Evolutionary conservation across 2,329 filamentous ascomycete genomes (phyloP).

Genomic region (Calonectria fujianensis): DNA sequence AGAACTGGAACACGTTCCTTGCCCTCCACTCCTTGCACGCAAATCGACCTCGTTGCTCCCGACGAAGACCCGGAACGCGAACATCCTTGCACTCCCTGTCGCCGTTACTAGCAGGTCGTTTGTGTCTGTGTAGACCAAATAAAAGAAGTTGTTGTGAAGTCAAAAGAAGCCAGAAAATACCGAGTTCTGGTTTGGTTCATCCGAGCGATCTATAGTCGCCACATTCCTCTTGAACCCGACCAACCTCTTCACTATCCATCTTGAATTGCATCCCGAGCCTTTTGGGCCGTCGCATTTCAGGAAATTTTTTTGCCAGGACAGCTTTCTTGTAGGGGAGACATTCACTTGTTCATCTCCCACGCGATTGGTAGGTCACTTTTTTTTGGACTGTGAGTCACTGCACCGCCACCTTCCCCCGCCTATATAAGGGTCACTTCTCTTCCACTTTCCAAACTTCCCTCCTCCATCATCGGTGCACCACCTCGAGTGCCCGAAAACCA

Average conservation of each 20-base stretch:
- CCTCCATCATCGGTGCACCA: constrained; percentile 45
- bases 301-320: constrained; percentile 57
- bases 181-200: constrained; percentile 47
- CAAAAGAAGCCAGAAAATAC: constrained; percentile 48
- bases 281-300: constrained; percentile 48
- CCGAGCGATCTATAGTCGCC: constrained; percentile 38
- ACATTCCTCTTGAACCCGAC: constrained; percentile 30
- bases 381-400: constrained; percentile 52
- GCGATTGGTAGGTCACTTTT: constrained; percentile 75
- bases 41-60: constrained; percentile 60
- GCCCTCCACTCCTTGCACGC: constrained; percentile 58
- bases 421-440: constrained; percentile 55
- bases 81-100: constrained; percentile 56
- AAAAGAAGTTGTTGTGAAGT: constrained; percentile 59
- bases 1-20: constrained; percentile 68
- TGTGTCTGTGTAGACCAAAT: constrained; percentile 63
- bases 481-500: constrained; percentile 24
- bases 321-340: constrained; percentile 86
- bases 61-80: constrained; percentile 61
- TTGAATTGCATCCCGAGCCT: constrained; percentile 49
- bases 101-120: constrained; percentile 58
- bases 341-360: constrained; percentile 98
- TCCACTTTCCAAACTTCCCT: constrained; percentile 47
- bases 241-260: constrained; percentile 34
- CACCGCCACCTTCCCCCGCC: constrained; percentile 47